Base-by-base conservation (phyloP, 2,329 filamentous ascomycete genomes). In the Alternaria burnsii region DNA sequence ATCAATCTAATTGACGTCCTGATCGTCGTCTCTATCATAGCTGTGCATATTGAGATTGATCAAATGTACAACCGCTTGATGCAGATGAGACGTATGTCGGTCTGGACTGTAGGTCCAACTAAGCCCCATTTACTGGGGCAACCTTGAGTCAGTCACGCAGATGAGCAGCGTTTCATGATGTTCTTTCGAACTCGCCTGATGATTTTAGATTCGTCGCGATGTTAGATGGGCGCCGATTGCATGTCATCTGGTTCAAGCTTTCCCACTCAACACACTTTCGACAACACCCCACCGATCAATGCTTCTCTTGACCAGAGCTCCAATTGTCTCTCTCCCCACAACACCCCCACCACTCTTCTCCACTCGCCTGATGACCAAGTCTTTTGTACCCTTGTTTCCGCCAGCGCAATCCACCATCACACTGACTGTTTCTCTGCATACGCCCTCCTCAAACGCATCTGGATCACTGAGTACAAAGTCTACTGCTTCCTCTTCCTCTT, bases 401-500 rank as follows among this genome's bases (percentile, higher is more conserved):
- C 61, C 75, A 71, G 55, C 56, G 43, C 82, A 82, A 74, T 94
- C 91, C n/a, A 97, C 87, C 50, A 95, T 89, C 34, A 97, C 82
- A 3, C 89, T 94, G n/a, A 95, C 82, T n/a, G 80, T 86, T 83
- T 99, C 95, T 62, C 89, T 84, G 74, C 93, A 97, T 43, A 97
- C 80, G 9, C 86, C 87, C 81, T 98, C 95, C 81, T 99, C 95
- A 69, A 97, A 90, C 22, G 88, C 87, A 80, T 99, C 95, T 3
- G 93, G 93, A 80, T 99, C 95, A 7, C 91, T 87, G 58, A 99
- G 80, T 3, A 97, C 82, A 92, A 93, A 97, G 70, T 76, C 65
- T 32, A 68, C 59, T 71, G 73, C 65, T 75, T 76, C 61, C 67
- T 71, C 56, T 60, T 73, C 83, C 84, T 72, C 82, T 84, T 68